Base-by-base conservation (phyloP, 176 grass and related monocot species). In the Cenchrus americanus region DNA sequence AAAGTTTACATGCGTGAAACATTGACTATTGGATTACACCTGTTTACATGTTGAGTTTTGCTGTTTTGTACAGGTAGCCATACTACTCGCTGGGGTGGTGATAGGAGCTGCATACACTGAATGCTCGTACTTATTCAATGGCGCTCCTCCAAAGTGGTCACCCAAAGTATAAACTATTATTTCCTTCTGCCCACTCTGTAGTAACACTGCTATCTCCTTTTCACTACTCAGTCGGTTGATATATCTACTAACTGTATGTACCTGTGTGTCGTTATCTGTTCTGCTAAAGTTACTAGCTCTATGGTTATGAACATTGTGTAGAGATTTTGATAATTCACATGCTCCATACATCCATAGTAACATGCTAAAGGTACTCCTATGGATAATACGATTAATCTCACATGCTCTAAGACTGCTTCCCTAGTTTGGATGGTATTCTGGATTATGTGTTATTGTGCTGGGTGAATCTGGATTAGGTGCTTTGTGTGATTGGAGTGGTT, bases 31-130 rank as follows among this genome's bases (percentile, higher is more conserved):
- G 47, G 14, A 66, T 65, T 54, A 42, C 14, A 10, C 62, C 5
- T 1, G 10, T 66, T 21, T 50, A 0, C 30, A 81, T 92, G 55
- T 66, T 78, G 73, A 77, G 15, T 32, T 84, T 5, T 89, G 12
- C 37, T 83, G 8, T 55, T 86, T 78, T 77, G 64, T 79, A 13
- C 79, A n/a, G 96, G 96, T 86, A 95, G 87, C 90, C 93, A 87
- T 54, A 92, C 91, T 43, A 91, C 87, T 40, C 91, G 96, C 84
- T 98, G 96, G 96, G 96, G 89, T 90, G 75, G 96, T 93, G 23
- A 87, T 95, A 86, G 96, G 96, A 22, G 84, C 93, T 26, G 96
- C 96, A 21, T 98, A 93, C 72, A 92, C 89, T 8, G 93, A 98
- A 82, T 92, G 93, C 57, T 98, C 96, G 4, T 98, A 95, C 73